A percentile compares a stretch with the other conserved stretches of the same genome.
These are phyloP conservation scores for Fusarium secorum DNA, from an alignment of 2,329 filamentous ascomycete species.

Conservation along the genomic window DNA sequence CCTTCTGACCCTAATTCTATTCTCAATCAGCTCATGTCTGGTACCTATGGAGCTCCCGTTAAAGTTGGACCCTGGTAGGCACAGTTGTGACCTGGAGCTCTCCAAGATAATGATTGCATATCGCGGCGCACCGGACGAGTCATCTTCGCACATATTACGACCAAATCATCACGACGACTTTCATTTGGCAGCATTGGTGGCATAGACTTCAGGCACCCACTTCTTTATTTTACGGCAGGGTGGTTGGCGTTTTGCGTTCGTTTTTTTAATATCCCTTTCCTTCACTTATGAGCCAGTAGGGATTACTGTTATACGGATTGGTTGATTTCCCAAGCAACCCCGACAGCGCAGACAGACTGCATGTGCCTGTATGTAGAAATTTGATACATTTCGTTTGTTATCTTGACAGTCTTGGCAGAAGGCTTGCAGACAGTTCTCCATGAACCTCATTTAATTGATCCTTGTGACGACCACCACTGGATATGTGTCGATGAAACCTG, in stretches of 20 bases:
- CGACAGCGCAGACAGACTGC: slow-evolving; percentile 25
- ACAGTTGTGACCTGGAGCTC: neutral
- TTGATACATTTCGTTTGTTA: slow-evolving; percentile 18
- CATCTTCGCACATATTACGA: slow-evolving; percentile 46
- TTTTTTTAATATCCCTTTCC: slow-evolving; percentile 45
- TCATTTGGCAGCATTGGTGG: slow-evolving; percentile 47
- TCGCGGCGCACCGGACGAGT: slow-evolving; percentile 36
- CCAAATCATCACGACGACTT: slow-evolving; percentile 45
- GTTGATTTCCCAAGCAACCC: slow-evolving; percentile 12
- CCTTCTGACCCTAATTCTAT: slow-evolving; percentile 62
- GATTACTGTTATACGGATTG: slow-evolving; percentile 30
- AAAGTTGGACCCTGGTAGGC: slow-evolving; percentile 68
- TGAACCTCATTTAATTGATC: neutral
- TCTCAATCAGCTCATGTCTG: slow-evolving; percentile 68
- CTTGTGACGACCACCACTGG: neutral
- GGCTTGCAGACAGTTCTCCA: neutral
- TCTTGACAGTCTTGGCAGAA: neutral
- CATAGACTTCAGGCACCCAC: slow-evolving; percentile 48
- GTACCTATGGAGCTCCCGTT: slow-evolving; percentile 66
- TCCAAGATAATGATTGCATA: slow-evolving; percentile 37
- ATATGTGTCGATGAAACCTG: neutral
- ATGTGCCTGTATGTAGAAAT: slow-evolving; percentile 39
- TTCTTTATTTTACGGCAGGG: slow-evolving; percentile 41
- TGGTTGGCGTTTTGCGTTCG: slow-evolving; percentile 46
- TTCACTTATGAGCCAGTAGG: slow-evolving; percentile 32